Evolutionary conservation across 257 asterid species (phyloP).

Genomic region (Cordia subcordata): DNA sequence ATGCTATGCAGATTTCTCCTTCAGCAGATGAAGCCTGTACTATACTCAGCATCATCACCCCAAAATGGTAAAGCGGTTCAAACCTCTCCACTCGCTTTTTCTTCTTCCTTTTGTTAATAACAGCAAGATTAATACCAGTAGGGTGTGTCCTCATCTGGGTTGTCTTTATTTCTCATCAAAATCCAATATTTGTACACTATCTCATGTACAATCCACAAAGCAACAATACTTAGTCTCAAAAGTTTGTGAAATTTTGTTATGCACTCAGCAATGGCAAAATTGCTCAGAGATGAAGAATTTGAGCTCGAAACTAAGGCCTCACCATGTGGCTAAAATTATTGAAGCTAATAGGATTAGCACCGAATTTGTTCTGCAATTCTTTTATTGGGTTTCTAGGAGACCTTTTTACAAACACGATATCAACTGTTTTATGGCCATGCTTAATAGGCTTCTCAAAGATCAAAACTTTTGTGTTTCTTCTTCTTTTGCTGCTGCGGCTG

Average conservation of each 20-base stretch:
- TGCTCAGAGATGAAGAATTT: constrained; percentile 55
- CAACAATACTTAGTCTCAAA: constrained; percentile 23
- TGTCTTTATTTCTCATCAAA: constrained; percentile 35
- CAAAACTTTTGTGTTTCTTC: constrained; percentile 30
- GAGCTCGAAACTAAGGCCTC: constrained; percentile 49
- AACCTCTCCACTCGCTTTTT: constrained; percentile 26
- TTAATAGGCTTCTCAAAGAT: constrained; percentile 64
- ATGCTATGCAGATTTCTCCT: background rate
- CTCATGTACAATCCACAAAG: constrained; percentile 1
- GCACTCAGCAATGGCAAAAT: constrained; percentile 54
- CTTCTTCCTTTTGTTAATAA: constrained; percentile 12
- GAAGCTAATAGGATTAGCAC: constrained; percentile 30
- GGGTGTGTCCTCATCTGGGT: constrained; percentile 21
- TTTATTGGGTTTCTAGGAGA: constrained; percentile 77
- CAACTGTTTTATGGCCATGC: constrained; percentile 66
- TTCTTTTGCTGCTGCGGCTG: constrained; percentile 53
- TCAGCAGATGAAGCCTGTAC: constrained; percentile 4
- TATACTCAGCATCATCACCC: constrained; percentile 25
- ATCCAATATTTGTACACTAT: constrained; percentile 14
- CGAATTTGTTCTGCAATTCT: constrained; percentile 55
- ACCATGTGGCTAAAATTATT: constrained; percentile 52
- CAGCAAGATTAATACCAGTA: constrained; percentile 7
- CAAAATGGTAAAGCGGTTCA: constrained; percentile 65
- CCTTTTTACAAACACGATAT: constrained; percentile 76
- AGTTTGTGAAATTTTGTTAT: constrained; percentile 51